Base-by-base conservation (phyloP, 352 stramenopile species). In the Phytophthora niederhauseri region DNA sequence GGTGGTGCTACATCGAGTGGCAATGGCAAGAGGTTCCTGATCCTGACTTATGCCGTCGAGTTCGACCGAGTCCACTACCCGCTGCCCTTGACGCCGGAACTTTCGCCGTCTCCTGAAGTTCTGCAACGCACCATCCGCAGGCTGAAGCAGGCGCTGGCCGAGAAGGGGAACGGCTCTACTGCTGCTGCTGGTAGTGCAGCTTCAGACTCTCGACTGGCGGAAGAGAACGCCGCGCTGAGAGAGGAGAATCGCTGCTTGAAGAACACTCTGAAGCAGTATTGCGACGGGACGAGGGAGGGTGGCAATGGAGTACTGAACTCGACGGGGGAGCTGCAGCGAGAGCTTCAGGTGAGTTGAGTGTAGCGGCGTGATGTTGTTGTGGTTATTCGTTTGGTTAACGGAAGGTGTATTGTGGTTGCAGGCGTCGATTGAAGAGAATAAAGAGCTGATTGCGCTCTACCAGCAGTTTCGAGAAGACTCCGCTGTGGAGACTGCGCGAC, bases 11-110 rank as follows among this genome's bases (percentile, higher is more conserved):
- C 49, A 11, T 19, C 49, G 17, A 55, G 57, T 4, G 57, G 20
- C n/a, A 72, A 28, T 12, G 80, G 73, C 50, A 98, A 98, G 68
- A 75, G 94, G 17, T 98, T 97, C 73, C 73, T 98, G 9, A 98
- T 98, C 61, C 64, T 98, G 26, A 98, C 95, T 2, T 98, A 98
- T 65, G 87, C 86, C 1, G 93, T 93, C 3, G 92, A 98, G 64
- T 98, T 98, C 61, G 95, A 98, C 53, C 84, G 92, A 26, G 95
- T 98, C 8, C 95, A 98, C 73, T 98, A 98, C 64, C 95, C 95
- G 7, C 73, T 98, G 14, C 94, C 95, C 20, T 77, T 98, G 8
- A 79, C 64, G 6, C 81, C 70, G 26, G 89, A 95, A 41, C 72
- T 92, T 46, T 80, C 69, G 19, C 87, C 92, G 5, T 86, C 76